phyloP scores from a whole-genome alignment of 148 eudicot species.

The Chenopodium album region DNA sequence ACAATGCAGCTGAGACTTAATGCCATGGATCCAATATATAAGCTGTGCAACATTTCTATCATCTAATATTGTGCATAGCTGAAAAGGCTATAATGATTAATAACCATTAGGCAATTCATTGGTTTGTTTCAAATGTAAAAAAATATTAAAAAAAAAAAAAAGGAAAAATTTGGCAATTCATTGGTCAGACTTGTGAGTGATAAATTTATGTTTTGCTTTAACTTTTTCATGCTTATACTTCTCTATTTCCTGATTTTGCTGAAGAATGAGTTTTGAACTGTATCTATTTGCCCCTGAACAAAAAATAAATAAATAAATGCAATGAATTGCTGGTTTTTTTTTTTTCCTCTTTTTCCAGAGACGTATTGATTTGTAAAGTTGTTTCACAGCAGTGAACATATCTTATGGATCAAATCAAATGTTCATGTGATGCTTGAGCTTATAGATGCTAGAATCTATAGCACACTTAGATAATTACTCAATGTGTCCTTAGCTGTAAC shows the following conservation, averaged over 20 bases:
- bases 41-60: neutral
- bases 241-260: neutral
- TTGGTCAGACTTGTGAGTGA: neutral
- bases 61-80: neutral
- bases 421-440: slow-evolving; percentile 6
- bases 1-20: too few relatives aligned
- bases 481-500: neutral
- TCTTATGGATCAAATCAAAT: neutral
- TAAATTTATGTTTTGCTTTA: neutral
- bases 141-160: too few relatives aligned
- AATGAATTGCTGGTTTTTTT: neutral
- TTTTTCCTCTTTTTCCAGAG: neutral
- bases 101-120: neutral
- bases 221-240: neutral
- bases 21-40: neutral
- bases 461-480: neutral
- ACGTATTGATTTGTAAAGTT: neutral
- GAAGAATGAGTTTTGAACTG: neutral
- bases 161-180: neutral
- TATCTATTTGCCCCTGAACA: neutral
- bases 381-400: neutral
- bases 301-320: neutral
- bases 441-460: neutral
- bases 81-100: slow-evolving; percentile 2
- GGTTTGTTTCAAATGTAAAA: neutral